A percentile compares a stretch with the other conserved stretches of the same genome.
Evolutionary conservation across 1,284 basidiomycete species (phyloP).

Genomic region (Lentinula novae-zelandiae): DNA sequence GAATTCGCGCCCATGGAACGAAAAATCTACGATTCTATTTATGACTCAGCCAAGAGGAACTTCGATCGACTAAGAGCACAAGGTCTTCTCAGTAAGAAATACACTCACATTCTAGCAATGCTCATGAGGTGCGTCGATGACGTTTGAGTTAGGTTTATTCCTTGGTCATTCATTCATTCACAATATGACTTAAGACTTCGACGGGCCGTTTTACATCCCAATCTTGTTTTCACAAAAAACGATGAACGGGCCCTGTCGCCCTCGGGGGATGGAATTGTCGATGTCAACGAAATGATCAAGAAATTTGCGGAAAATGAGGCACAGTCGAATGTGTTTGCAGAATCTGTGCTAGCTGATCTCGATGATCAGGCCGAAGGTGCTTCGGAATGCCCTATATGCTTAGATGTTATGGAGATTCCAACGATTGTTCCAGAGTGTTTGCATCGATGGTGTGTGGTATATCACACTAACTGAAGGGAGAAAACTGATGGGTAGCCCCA

Average conservation of each 20-base stretch:
- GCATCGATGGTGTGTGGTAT: conserved; percentile 62
- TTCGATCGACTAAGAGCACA: conserved; percentile 78
- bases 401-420: conserved; percentile 67
- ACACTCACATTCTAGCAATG: conserved; percentile 89
- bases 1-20: conserved; percentile 76
- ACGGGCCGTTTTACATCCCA: conserved; percentile 83
- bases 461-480: background rate
- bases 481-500: background rate
- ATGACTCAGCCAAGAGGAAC: conserved; percentile 58
- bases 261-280: conserved; percentile 40
- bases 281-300: conserved; percentile 62
- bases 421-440: conserved; percentile 76
- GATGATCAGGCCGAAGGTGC: conserved; percentile 33
- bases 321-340: conserved; percentile 51
- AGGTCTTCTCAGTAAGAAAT: conserved; percentile 79
- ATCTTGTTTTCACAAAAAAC: conserved; percentile 60
- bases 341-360: conserved; percentile 28
- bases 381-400: conserved; percentile 79
- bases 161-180: conserved; percentile 12
- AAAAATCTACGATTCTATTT: conserved; percentile 80
- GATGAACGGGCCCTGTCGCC: conserved; percentile 41
- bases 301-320: conserved; percentile 42
- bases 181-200: conserved; percentile 53
- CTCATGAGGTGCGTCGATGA: conserved; percentile 67
- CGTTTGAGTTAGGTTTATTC: conserved; percentile 4